phyloP scores from a whole-genome alignment of 192 early-diverging fungal species.

The Coemansia sp. region DNA sequence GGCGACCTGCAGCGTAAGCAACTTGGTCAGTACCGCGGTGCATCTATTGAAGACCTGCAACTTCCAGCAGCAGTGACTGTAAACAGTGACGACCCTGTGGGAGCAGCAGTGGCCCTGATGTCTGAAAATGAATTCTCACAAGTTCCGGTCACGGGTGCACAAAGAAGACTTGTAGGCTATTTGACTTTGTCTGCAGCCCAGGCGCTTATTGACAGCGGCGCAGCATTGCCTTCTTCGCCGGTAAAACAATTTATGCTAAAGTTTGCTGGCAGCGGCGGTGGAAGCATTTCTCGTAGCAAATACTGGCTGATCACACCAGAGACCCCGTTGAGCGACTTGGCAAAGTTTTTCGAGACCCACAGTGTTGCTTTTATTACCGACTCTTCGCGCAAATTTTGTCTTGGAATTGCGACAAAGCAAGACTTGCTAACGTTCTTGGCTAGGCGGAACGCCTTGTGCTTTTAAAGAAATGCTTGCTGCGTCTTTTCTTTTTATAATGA shows the following conservation, averaged over 20 bases:
- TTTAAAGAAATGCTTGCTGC: background rate
- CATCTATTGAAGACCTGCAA: conserved; percentile 83
- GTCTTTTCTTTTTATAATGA: background rate
- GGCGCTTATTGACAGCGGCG: conserved; percentile 57
- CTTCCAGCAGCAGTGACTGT: conserved; percentile 77
- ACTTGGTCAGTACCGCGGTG: conserved; percentile 71
- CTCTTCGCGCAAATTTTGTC: background rate
- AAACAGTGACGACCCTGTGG: conserved; percentile 56
- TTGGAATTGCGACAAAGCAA: background rate
- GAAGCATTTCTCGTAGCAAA: conserved; percentile 14
- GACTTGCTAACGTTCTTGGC: background rate
- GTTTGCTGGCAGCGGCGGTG: conserved; percentile 36
- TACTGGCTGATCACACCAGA: conserved; percentile 80
- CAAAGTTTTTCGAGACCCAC: conserved; percentile 80
- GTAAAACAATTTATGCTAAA: conserved; percentile 68
- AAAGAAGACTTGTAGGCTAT: conserved; percentile 73
- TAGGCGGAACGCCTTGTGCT: background rate
- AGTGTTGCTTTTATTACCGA: conserved; percentile 20
- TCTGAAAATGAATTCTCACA: conserved; percentile 83
- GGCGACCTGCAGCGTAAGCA: conserved; percentile 59
- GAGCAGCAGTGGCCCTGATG: conserved; percentile 74
- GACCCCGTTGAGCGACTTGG: conserved; percentile 74
- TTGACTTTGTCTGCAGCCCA: conserved; percentile 68
- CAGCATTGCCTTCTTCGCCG: conserved; percentile 49
- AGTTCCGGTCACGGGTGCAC: conserved; percentile 68